Base-by-base conservation (phyloP, 2,329 filamentous ascomycete genomes). In the Trichoderma sp. region DNA sequence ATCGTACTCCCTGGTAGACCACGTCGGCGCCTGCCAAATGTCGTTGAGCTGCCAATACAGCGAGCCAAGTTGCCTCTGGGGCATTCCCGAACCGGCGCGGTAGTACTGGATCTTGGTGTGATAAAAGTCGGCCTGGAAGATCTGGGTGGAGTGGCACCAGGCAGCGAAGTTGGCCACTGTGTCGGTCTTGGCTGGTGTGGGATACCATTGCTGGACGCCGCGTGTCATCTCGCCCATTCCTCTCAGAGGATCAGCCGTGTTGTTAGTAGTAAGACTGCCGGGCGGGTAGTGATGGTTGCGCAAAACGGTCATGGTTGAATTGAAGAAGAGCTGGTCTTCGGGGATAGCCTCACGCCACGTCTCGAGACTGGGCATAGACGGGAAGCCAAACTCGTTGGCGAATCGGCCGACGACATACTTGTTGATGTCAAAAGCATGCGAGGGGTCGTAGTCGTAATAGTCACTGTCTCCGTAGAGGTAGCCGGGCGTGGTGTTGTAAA, bases 11-110 rank as follows among this genome's bases (percentile, higher is more conserved):
- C 57, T 60, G 30, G 15, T 28, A 15, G 57, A 60, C 57, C 57
- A 60, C 6, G 57, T 60, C 28, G 57, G 57, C 21, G 57, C 57
- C 45, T 60, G 57, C 57, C 57, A 60, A 9, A 60, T 60, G 14
- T 60, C 57, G 17, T 60, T 60, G n/a, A 60, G 57, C 30, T 60
- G 57, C 57, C 57, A 60, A 19, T 60, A 60, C 6, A 60, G 30
- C 15, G 57, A 60, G 17, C 57, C 57, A 3, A 60, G 41, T 30
- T 60, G 57, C 15, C 57, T 47, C 10, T 60, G 57, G 15, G 57
- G 57, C 57, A 60, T 50, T 3, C 57, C 57, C 2, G 57, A 41
- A 10, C 57, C 57, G 15, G 57, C 57, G 12, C 57, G 57, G 34
- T 60, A 60, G 17, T 60, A 60, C 21, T 60, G 57, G 19, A 60